Evolutionary conservation across 2,329 filamentous ascomycete genomes (phyloP), one percentile per base, ranked within the genome.

Genomic region (Arthrobotrys megalospora): DNA sequence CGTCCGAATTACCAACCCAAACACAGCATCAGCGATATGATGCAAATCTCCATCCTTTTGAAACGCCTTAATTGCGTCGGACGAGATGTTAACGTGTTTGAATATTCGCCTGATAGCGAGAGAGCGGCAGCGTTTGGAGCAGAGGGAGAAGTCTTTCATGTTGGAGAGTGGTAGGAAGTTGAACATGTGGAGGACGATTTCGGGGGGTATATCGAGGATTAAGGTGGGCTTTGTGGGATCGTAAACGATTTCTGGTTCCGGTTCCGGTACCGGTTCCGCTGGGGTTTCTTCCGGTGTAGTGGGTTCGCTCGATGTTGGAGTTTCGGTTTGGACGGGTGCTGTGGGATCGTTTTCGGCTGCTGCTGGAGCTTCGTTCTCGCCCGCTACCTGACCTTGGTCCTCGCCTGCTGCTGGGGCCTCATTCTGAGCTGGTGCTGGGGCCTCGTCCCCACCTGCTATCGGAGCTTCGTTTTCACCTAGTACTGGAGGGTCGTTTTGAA

Each of bases 131-230:
- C 50, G 24, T 36, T 60, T 53, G 11, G 55, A 65, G 21, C 60
- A 60, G 10, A 50, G 28, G 10, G 66, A 70, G 41, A 70, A 62
- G 10, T 38, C 45, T 32, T 60, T 48, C 11, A 47, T 36, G 34
- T 52, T 36, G 7, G 11, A 10, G 3, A 70, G 58, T 1, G 41
- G 38, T 11, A 70, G 66, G 24, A 50, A 50, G 55, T 60, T 43
- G 11, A 60, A 28, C 32, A 19, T 41, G 55, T 60, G 36, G 0
- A 60, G n/a, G 55, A 60, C 19, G 16, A 60, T 60, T 43, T 60
- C 55, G 55, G 55, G 55, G 5, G 55, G 55, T 21, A 60, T 60
- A 7, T 36, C 34, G 16, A 60, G 55, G 3, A 60, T 41, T 2
- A n/a, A 10, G 55, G 55, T 60, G 16, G 55, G 55, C 10, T 60